phyloP scores from a whole-genome alignment of 2,329 filamentous ascomycete species.

The Penicillium glabrum region DNA sequence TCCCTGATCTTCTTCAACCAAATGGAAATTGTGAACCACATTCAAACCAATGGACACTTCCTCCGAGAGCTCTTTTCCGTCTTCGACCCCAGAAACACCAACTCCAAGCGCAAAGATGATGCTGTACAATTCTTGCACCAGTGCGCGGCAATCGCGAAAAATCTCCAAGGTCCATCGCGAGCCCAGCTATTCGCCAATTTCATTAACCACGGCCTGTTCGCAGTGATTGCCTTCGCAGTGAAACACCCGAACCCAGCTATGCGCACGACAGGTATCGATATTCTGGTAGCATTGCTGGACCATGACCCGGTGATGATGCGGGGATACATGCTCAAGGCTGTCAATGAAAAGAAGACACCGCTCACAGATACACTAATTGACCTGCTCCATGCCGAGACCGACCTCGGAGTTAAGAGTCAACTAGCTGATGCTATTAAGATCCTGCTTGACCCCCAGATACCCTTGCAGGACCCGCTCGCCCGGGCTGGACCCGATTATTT shows the following conservation, averaged over 20 bases:
- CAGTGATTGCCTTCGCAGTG: conserved; percentile 88
- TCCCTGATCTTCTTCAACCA: conserved; percentile 99
- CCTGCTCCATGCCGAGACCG: conserved; percentile 83
- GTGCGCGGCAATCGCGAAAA: conserved; percentile 92
- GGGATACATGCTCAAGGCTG: conserved; percentile 86
- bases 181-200: conserved; percentile 87
- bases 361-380: conserved; percentile 92
- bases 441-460: conserved; percentile 72
- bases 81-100: conserved; percentile 65
- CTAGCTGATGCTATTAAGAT: conserved; percentile 95
- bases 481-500: conserved; percentile 68
- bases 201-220: conserved; percentile 79
- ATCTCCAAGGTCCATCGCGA: conserved; percentile 78
- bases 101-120: conserved; percentile 79
- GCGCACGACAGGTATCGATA: conserved; percentile 88
- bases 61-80: conserved; percentile 84
- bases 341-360: conserved; percentile 80
- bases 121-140: conserved; percentile 96
- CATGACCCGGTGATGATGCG: conserved; percentile 95
- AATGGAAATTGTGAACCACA: conserved; percentile 92
- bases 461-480: conserved; percentile 58
- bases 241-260: conserved; percentile 81
- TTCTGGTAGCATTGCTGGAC: conserved; percentile 90
- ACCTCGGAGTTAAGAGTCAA: conserved; percentile 92
- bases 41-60: conserved; percentile 79